Conservation (phyloP, 495 filamentous ascomycete species). For the Aspergillus taichungensis region DNA sequence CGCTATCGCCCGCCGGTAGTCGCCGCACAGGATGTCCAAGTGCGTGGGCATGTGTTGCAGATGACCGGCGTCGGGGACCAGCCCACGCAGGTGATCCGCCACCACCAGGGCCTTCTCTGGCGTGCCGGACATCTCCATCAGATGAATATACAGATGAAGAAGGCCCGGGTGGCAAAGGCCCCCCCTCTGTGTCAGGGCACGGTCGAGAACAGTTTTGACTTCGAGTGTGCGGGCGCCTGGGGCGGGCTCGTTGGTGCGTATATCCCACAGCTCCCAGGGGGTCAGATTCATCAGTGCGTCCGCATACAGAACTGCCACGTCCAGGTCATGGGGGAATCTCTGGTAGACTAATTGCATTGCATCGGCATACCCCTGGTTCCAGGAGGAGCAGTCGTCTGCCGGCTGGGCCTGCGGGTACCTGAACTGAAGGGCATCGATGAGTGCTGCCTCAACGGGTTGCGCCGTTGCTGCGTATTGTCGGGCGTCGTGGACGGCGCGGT, state of each 20-base stretch:
- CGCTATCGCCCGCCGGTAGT: conserved; percentile 51
- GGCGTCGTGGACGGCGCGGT: conserved; percentile 36
- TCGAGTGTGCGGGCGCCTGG: conserved; percentile 47
- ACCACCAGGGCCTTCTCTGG: conserved; percentile 49
- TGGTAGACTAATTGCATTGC: conserved; percentile 52
- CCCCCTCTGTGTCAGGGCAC: conserved; percentile 33
- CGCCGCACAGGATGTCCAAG: conserved; percentile 57
- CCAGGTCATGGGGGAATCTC: conserved; percentile 46
- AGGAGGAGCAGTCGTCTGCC: conserved; percentile 35
- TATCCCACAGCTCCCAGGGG: conserved; percentile 59
- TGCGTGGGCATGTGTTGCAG: conserved; percentile 68
- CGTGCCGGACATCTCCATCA: conserved; percentile 62
- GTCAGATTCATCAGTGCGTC: conserved; percentile 63
- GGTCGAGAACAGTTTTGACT: conserved; percentile 46
- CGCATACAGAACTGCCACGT: conserved; percentile 53
- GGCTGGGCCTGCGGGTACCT: conserved; percentile 43
- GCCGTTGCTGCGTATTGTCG: conserved; percentile 16
- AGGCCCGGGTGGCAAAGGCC: conserved; percentile 50
- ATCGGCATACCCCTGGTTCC: conserved; percentile 49
- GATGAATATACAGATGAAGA: conserved; percentile 62
- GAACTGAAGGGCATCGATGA: conserved; percentile 46
- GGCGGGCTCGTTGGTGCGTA: conserved; percentile 47
- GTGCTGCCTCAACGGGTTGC: conserved; percentile 42
- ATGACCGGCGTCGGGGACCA: conserved; percentile 60
- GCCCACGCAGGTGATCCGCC: conserved; percentile 50